A percentile compares a stretch with the other conserved stretches of the same genome.
Conservation (phyloP, 2,329 filamentous ascomycete genomes). For the Cytospora paraplurivora region DNA sequence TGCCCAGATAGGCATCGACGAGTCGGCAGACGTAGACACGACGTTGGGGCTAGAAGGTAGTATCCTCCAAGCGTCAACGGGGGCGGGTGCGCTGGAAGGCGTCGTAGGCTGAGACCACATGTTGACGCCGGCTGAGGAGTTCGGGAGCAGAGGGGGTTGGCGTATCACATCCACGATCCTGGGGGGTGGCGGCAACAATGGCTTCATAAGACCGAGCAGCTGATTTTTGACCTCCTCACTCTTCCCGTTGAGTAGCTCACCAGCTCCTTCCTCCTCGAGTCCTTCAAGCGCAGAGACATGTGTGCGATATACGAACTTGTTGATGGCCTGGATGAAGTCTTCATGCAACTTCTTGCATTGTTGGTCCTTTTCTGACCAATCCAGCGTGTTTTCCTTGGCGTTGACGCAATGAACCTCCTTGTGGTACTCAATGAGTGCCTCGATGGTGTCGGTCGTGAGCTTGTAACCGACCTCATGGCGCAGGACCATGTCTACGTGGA, state of each 20-base stretch:
- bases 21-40: conserved; percentile 70
- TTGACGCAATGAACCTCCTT: conserved; percentile 93
- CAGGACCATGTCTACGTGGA: conserved; percentile 98
- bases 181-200: conserved; percentile 82
- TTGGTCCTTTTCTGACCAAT: conserved; percentile 95
- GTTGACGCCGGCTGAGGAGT: conserved; percentile 70
- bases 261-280: conserved; percentile 92
- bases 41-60: conserved; percentile 85
- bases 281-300: conserved; percentile 88
- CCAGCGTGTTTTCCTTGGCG: conserved; percentile 83
- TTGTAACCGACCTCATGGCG: conserved; percentile 98
- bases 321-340: conserved; percentile 93
- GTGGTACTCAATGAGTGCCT: conserved; percentile 91
- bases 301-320: conserved; percentile 94
- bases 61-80: conserved; percentile 87
- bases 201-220: conserved; percentile 83
- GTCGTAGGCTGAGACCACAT: conserved; percentile 80
- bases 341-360: conserved; percentile 98
- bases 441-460: conserved; percentile 92
- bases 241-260: conserved; percentile 87
- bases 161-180: conserved; percentile 87
- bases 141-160: conserved; percentile 82
- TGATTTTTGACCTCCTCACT: conserved; percentile 90
- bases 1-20: conserved; percentile 72
- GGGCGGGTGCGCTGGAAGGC: conserved; percentile 65